Evolutionary conservation across 2,329 filamentous ascomycete genomes (phyloP).

Genomic region (Diaporthe vaccinii): DNA sequence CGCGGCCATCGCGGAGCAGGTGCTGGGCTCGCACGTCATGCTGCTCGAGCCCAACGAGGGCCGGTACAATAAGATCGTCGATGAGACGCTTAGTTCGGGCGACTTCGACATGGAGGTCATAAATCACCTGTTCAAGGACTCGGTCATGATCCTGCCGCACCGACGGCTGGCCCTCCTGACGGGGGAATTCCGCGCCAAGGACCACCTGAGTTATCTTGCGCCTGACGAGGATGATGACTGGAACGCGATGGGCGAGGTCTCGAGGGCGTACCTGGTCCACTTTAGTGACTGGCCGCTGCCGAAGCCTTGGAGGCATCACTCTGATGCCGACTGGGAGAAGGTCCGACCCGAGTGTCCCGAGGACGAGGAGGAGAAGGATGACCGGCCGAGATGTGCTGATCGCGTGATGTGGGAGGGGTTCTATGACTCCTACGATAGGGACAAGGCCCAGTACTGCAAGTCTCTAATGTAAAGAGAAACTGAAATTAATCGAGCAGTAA

Average conservation of each 20-base stretch:
- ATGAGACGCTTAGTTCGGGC: neutral
- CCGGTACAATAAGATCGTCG: conserved; percentile 4
- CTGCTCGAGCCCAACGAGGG: conserved; percentile 14
- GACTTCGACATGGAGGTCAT: conserved; percentile 19
- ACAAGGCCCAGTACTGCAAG: neutral
- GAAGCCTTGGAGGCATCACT: conserved; percentile 3
- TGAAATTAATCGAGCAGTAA: neutral
- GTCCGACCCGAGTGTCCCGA: neutral
- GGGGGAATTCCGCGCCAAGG: neutral
- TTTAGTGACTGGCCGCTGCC: conserved; percentile 13
- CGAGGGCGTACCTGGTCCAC: neutral
- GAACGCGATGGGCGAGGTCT: neutral
- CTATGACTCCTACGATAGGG: neutral
- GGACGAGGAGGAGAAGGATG: neutral
- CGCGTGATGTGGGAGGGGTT: conserved; percentile 10
- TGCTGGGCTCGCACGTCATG: conserved; percentile 7
- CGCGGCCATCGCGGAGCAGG: neutral
- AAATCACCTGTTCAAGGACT: conserved; percentile 13
- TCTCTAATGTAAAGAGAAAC: neutral
- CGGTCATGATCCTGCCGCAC: conserved; percentile 13
- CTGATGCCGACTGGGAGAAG: neutral
- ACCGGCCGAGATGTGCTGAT: neutral
- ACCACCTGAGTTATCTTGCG: neutral
- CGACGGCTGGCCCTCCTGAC: conserved; percentile 1
- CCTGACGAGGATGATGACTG: neutral